These are phyloP conservation scores for Fusarium sp. DNA, from an alignment of 2,329 filamentous ascomycete genomes.

Conservation along the genomic window DNA sequence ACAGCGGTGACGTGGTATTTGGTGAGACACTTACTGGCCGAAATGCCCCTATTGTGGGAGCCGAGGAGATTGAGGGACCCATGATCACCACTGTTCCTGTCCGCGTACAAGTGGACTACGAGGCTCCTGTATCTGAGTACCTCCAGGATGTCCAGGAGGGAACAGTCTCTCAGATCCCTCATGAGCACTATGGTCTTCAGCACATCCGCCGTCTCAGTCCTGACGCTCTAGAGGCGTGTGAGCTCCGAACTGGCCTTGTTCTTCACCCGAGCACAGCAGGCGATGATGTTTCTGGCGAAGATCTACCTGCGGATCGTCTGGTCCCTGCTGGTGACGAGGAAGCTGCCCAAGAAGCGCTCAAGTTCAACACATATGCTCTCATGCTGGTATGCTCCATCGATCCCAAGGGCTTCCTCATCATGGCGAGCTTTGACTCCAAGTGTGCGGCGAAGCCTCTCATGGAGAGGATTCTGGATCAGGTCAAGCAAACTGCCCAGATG, in stretches of 20 bases:
- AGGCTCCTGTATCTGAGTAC: slow-evolving; percentile 61
- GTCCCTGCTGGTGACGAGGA: slow-evolving; percentile 56
- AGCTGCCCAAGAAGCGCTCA: slow-evolving; percentile 69
- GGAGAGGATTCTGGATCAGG: slow-evolving; percentile 64
- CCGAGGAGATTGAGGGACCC: slow-evolving; percentile 68
- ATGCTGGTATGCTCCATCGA: slow-evolving; percentile 75
- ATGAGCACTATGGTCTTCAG: slow-evolving; percentile 73
- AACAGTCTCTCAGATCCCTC: slow-evolving; percentile 68
- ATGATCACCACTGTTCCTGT: slow-evolving; percentile 71
- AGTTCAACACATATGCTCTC: slow-evolving; percentile 70
- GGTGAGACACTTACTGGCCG: slow-evolving; percentile 71
- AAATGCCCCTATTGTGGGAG: slow-evolving; percentile 60
- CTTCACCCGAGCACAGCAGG: slow-evolving; percentile 61
- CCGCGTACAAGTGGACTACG: slow-evolving; percentile 59
- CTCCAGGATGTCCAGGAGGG: slow-evolving; percentile 68
- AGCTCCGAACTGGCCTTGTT: slow-evolving; percentile 66
- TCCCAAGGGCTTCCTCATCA: slow-evolving; percentile 66
- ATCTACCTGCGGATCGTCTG: slow-evolving; percentile 47
- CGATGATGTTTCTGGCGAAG: slow-evolving; percentile 53
- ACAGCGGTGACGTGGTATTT: slow-evolving; percentile 66
- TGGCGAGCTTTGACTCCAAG: slow-evolving; percentile 75
- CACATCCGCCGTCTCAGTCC: slow-evolving; percentile 68
- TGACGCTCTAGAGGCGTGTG: slow-evolving; percentile 67
- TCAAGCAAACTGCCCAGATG: slow-evolving; percentile 63
- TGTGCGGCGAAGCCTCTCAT: slow-evolving; percentile 65